Evolutionary conservation across 169 alveolate species (phyloP).

Genomic region (Plasmodium malariae): DNA sequence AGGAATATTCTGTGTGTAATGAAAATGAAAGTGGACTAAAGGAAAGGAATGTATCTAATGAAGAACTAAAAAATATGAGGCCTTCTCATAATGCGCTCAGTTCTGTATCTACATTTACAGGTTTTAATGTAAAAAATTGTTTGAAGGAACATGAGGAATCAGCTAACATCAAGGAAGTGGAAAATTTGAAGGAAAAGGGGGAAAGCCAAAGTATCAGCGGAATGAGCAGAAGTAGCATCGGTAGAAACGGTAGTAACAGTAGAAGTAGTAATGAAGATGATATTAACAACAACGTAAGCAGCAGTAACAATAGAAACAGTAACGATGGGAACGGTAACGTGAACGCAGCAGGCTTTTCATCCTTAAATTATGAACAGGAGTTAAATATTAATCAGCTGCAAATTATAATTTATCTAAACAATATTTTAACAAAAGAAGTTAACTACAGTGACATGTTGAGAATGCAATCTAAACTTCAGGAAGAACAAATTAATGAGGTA

Average conservation of each 20-base stretch:
- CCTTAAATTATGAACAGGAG: not conserved
- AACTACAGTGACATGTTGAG: conserved; percentile 8
- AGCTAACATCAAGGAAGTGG: no score
- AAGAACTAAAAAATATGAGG: no score
- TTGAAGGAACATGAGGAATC: no score
- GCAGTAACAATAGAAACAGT: not conserved
- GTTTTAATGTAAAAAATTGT: no score
- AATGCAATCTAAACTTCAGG: not conserved
- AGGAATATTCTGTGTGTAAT: not conserved
- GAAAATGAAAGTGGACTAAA: not conserved
- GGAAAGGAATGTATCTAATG: not conserved
- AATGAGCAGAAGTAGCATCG: not conserved
- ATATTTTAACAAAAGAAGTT: conserved; percentile 40
- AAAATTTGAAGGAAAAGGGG: no score
- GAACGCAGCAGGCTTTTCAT: not conserved
- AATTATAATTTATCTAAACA: conserved; percentile 21
- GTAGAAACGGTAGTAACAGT: not conserved
- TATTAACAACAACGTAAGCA: not conserved
- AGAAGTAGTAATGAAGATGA: not conserved
- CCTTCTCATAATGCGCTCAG: no score
- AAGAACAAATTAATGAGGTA: not conserved
- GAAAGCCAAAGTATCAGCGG: not conserved
- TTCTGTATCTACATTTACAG: no score
- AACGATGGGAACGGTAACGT: not conserved
- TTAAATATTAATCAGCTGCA: conserved; percentile 20